Percentiles rank a stretch among this genome's conserved stretches.
Conservation (phyloP, 306 rosid species). For the Acacia acuminata region DNA sequence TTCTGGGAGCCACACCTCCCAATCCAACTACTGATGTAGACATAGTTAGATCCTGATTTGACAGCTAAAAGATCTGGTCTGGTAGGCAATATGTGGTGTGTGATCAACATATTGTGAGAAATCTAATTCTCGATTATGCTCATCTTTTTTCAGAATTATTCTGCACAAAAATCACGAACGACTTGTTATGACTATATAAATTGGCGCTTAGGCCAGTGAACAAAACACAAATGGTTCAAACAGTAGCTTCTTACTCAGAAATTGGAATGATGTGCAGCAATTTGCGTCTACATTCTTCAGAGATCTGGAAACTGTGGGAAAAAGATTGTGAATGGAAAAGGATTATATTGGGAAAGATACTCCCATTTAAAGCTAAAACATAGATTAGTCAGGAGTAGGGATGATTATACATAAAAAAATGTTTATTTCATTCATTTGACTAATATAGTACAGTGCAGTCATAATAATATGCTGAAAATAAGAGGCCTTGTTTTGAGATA, state of each 20-base stretch:
- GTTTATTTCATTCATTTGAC: no score
- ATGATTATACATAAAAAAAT: background rate
- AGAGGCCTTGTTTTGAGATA: no score
- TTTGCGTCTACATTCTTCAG: background rate
- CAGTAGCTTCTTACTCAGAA: background rate
- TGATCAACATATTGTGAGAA: background rate
- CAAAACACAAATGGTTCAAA: background rate
- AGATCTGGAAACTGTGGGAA: background rate
- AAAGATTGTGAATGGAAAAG: background rate
- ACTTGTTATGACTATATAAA: background rate
- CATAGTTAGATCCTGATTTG: background rate
- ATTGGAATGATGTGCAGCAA: no score
- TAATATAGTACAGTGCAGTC: no score
- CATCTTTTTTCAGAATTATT: background rate
- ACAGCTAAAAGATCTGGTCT: background rate
- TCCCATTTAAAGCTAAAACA: background rate
- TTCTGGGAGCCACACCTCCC: background rate
- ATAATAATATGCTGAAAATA: no score
- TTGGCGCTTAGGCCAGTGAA: background rate
- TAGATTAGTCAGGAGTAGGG: background rate
- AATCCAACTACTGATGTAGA: background rate
- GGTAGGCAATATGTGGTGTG: background rate
- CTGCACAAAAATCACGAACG: background rate
- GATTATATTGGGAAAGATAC: background rate
- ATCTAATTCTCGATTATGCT: background rate